A percentile compares a stretch with the other conserved stretches of the same genome.
Evolutionary conservation across 148 eudicot genomes (phyloP).

Genomic region (Rhododendron ovatum): DNA sequence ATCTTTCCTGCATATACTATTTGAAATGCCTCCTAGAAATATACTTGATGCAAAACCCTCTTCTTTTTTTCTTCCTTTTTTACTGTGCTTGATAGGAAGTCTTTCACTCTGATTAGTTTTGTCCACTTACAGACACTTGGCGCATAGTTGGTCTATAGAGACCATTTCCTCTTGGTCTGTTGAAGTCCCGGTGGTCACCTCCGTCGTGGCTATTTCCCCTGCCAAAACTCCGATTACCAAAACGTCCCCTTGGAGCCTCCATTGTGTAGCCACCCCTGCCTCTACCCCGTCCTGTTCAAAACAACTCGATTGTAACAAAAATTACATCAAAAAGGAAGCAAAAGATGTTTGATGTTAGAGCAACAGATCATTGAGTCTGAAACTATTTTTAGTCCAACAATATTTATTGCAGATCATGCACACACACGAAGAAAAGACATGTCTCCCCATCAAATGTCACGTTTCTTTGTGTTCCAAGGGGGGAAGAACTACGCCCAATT

Average conservation of each 20-base stretch:
- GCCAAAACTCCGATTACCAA: constrained; percentile 47
- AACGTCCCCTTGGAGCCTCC: constrained; percentile 56
- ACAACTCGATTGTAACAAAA: background rate
- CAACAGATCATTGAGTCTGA: background rate
- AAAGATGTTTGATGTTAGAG: background rate
- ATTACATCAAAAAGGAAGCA: background rate
- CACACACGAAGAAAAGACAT: background rate
- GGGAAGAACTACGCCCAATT: background rate
- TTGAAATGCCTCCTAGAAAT: background rate
- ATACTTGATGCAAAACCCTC: constrained; percentile 1
- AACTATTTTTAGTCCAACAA: background rate
- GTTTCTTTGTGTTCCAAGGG: background rate
- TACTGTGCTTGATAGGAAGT: background rate
- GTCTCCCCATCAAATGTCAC: background rate
- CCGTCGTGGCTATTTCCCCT: constrained; percentile 50
- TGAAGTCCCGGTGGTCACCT: constrained; percentile 42
- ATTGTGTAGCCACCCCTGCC: constrained; percentile 55
- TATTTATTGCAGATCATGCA: background rate
- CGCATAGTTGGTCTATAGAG: constrained; percentile 44
- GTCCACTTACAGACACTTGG: constrained; percentile 37
- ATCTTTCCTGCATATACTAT: background rate
- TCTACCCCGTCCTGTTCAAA: constrained; percentile 71
- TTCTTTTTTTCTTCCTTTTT: background rate
- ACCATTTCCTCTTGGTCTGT: constrained; percentile 65
- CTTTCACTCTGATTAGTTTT: constrained; percentile 27